Base-by-base conservation (phyloP, 495 filamentous ascomycete genomes). In the Penicillium coprophilum region DNA sequence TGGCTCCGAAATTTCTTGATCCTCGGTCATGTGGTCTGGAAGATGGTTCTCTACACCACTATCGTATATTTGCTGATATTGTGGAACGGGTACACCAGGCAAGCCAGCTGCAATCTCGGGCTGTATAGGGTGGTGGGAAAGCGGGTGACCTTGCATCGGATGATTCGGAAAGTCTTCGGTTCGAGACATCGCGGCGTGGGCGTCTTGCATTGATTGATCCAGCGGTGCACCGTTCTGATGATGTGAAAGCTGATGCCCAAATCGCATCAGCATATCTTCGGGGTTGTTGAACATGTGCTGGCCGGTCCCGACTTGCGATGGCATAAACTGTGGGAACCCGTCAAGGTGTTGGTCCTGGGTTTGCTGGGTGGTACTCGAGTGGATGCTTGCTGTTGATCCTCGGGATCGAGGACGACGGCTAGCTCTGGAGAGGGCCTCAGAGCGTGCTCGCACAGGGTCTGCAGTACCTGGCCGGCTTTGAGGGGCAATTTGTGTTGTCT, bases 351-450 rank as follows among this genome's bases (percentile, higher is more conserved):
- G 83, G 38, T 89, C 85, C 27, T 87, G 76, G 39, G 80, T 81
- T 44, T 87, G 80, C 59, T 88, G 88, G 31, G 86, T 87, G 7
- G 81, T 77, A 64, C 78, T 80, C 59, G 86, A 91, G 58, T 86
- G 87, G 13, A 86, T 82, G 50, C 90, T 93, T n/a, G 89, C 85
- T 5, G 91, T 94, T 43, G 91, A 96, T 38, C 87, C 91, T 73
- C 90, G 79, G 28, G 91, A 96, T 31, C 84, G 77, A 50, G 88
- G 82, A 43, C 89, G 82, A 65, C 84, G 87, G 63, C 79, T 80
- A 55, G 83, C 81, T 47, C 77, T 77, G 2, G 85, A 87, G 28
- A 76, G 76, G 19, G 82, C 85, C 66, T 79, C 82, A 3, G 85
- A 87, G 17, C 85, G 80, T 46, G 80, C 79, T 56, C 85, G 69